Base-by-base conservation (phyloP, 1,139 yeast species). In the Magnusiomyces sp. region DNA sequence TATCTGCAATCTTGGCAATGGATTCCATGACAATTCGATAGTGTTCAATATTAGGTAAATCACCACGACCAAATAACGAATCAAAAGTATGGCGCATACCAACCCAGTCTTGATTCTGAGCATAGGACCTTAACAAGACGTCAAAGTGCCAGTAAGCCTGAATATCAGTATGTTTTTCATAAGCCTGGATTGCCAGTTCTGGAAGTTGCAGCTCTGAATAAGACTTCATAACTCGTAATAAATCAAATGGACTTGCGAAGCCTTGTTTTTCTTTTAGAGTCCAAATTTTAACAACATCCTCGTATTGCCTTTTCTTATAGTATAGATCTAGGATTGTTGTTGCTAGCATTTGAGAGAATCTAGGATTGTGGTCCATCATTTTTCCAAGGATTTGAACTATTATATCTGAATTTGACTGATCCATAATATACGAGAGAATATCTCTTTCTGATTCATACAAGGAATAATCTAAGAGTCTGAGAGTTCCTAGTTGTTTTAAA, bases 11-110 rank as follows among this genome's bases (percentile, higher is more conserved):
- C 7, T 66, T 61, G 0, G 87, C 80, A 53, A 86, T 68, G 0
- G 88, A 80, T 49, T 71, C 68, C 77, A 88, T 79, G 4, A 83
- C 80, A 36, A 80, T 73, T 2, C 78, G 73, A 61, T 84, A 85
- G 60, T 84, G 89, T 5, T 69, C 62, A 13, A 76, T 66, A 46
- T 74, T 74, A 0, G 89, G 85, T 23, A 77, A 64, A 41, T 76
- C 70, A 1, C 81, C 82, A 27, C 73, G 67, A 1, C 81, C 81
- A 55, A 79, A 76, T 63, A 83, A 69, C 1, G 71, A 72, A 55
- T 83, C 86, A 59, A 86, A 82, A 47, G 79, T 75, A n/a, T 67
- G 59, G 60, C 82, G 83, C 53, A 87, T 69, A 5, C 74, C 68
- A 31, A 67, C 66, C 84, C 89, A 84, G 56, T 81, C 77, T 41